Evolutionary conservation across 306 rosid genomes (phyloP).

Genomic region (Vigna radiata): DNA sequence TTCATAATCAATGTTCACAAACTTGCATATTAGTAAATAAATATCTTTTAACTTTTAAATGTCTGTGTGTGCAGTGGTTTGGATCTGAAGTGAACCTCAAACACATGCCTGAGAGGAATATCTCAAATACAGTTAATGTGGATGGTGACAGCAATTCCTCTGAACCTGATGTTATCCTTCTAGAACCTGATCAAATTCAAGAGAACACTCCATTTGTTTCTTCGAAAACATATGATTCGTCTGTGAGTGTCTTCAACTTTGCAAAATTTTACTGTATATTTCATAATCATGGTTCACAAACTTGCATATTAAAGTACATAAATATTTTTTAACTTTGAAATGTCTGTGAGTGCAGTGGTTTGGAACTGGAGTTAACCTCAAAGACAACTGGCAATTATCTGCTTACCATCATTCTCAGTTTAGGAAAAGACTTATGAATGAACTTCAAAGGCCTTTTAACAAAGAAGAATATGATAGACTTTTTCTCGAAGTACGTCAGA

Average conservation of each 20-base stretch:
- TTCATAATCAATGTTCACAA: slow-evolving; percentile 16
- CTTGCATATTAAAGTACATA: slow-evolving; percentile 17
- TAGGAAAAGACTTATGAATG: slow-evolving; percentile 62
- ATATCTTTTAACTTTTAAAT: background rate
- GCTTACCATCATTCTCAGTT: slow-evolving; percentile 44
- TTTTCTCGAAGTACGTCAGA: slow-evolving; percentile 24
- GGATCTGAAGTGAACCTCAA: slow-evolving; percentile 43
- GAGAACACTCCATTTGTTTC: slow-evolving; percentile 46
- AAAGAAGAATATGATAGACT: slow-evolving; percentile 40
- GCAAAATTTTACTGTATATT: background rate
- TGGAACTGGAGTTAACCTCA: slow-evolving; percentile 43
- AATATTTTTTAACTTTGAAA: background rate
- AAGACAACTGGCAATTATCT: slow-evolving; percentile 26
- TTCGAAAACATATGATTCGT: slow-evolving; percentile 37
- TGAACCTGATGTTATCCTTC: slow-evolving; percentile 50
- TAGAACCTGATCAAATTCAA: slow-evolving; percentile 46
- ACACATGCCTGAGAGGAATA: slow-evolving; percentile 36
- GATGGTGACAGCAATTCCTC: slow-evolving; percentile 43
- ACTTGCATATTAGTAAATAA: background rate
- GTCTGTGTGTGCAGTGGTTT: slow-evolving; percentile 40
- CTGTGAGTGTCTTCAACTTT: slow-evolving; percentile 52
- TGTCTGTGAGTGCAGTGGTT: slow-evolving; percentile 41
- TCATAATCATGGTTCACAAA: slow-evolving; percentile 18
- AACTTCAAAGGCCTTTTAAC: slow-evolving; percentile 65
- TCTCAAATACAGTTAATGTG: slow-evolving; percentile 14